Conservation (phyloP, 177 flowering plant genomes). For the Vitis hybrid region DNA sequence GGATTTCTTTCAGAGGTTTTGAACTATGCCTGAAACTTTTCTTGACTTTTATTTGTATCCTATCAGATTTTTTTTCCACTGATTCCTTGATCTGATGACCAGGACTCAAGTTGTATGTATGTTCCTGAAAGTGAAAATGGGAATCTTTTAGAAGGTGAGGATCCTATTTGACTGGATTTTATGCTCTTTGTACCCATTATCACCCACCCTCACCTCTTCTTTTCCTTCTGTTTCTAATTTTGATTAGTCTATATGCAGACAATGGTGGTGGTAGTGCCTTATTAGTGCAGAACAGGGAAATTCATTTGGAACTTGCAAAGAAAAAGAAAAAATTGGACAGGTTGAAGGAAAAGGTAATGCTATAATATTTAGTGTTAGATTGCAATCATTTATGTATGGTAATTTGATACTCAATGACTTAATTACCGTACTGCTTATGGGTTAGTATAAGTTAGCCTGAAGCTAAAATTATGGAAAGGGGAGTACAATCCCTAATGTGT, state of each 20-base stretch:
- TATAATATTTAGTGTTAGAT: background rate
- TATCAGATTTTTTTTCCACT: conserved; percentile 4
- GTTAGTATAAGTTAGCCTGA: no score
- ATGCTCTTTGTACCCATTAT: background rate
- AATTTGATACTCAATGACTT: no score
- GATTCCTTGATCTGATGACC: conserved; percentile 9
- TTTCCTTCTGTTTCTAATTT: background rate
- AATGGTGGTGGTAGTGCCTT: conserved; percentile 23
- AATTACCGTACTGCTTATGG: no score
- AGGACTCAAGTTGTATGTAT: conserved; percentile 43
- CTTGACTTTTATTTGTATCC: background rate
- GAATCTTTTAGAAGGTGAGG: conserved; percentile 41
- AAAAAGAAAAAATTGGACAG: conserved; percentile 53
- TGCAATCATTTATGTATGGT: no score
- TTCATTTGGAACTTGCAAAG: conserved; percentile 46
- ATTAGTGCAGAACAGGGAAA: conserved; percentile 42
- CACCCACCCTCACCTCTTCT: background rate
- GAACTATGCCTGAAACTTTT: conserved; percentile 3
- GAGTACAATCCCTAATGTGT: no score
- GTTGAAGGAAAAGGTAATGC: conserved; percentile 58
- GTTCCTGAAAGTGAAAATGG: conserved; percentile 33
- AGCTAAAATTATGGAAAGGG: no score
- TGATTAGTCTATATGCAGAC: conserved; percentile 32
- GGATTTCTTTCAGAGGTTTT: conserved; percentile 87
- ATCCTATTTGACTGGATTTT: background rate